Evolutionary conservation across 148 eudicot genomes (phyloP).

Genomic region (Heliamphora exappendiculata): DNA sequence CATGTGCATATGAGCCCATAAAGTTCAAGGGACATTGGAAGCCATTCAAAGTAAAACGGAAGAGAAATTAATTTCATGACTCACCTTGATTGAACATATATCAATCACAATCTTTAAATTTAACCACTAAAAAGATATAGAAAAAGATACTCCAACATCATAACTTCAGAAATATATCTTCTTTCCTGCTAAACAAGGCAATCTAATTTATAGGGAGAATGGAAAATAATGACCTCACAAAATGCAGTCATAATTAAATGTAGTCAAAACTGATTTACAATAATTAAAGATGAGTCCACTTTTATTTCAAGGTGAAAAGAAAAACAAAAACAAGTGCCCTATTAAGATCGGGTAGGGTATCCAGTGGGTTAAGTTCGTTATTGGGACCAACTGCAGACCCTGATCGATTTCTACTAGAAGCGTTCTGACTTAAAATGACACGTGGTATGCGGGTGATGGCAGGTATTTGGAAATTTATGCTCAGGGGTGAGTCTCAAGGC

Average conservation of each 20-base stretch:
- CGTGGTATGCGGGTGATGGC: too few relatives aligned
- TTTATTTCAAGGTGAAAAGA: background rate
- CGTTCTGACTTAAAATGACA: too few relatives aligned
- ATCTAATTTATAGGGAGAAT: background rate
- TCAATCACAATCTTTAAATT: background rate
- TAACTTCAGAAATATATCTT: background rate
- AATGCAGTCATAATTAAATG: background rate
- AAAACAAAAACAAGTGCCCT: background rate
- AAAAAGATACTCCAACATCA: background rate
- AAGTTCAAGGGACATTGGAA: background rate
- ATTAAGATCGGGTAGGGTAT: too few relatives aligned
- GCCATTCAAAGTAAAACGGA: background rate
- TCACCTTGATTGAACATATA: background rate
- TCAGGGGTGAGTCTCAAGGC: too few relatives aligned
- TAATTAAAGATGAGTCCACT: too few relatives aligned
- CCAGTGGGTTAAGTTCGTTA: too few relatives aligned
- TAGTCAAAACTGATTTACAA: too few relatives aligned
- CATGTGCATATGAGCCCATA: background rate
- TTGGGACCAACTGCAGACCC: too few relatives aligned
- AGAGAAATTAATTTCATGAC: background rate
- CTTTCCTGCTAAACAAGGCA: background rate
- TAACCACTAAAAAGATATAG: background rate
- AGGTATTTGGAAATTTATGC: too few relatives aligned
- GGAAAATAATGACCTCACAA: background rate
- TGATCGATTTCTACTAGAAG: too few relatives aligned